Evolutionary conservation across 2,329 filamentous ascomycete species (phyloP), one percentile per base, ranked within the genome.

Genomic region (Xylaria sp.): DNA sequence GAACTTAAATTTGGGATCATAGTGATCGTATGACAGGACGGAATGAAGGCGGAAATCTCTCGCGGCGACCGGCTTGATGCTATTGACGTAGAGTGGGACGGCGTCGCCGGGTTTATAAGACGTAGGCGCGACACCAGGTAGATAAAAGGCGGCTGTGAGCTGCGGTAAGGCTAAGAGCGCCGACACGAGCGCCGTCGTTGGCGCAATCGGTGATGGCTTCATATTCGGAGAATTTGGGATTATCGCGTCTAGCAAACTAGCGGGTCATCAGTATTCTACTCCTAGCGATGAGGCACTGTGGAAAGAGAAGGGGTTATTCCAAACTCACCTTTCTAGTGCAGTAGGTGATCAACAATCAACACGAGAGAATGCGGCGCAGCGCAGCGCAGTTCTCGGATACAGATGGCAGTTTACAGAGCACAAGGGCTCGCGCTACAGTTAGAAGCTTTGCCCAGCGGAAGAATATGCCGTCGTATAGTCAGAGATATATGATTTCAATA

Each of bases 1-100:
- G 84, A 97, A 97, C 77, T 92, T 90, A 81, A 99, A 97, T 3
- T 87, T 87, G 6, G 90, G 88, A 75, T 96, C 90, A 79, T 99
- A 99, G 84, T 99, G 98, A 81, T 98, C 95, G 85, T 93, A 99
- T 4, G 95, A 93, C 76, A 98, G 90, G 63, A 97, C 91, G n/a
- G 94, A 97, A 78, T 94, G 93, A 46, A 98, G 85, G 74, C 93
- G 91, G 30, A 91, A 88, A 80, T 97, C 93, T 71, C 88, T 85
- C 48, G 92, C 91, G 53, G 93, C 90, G 53, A 94, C 89, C 4
- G 96, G 95, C 48, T 93, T 96, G 75, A 99, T 91, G 78, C 91
- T 91, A 83, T 99, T 99, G 80, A 99, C 96, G 76, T 93, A 91
- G 57, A 99, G 87, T 28, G 94, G 93, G 28, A 99, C 96, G 30